Conservation (phyloP, 78 protist species). For the Trichosphaerium sp. region DNA sequence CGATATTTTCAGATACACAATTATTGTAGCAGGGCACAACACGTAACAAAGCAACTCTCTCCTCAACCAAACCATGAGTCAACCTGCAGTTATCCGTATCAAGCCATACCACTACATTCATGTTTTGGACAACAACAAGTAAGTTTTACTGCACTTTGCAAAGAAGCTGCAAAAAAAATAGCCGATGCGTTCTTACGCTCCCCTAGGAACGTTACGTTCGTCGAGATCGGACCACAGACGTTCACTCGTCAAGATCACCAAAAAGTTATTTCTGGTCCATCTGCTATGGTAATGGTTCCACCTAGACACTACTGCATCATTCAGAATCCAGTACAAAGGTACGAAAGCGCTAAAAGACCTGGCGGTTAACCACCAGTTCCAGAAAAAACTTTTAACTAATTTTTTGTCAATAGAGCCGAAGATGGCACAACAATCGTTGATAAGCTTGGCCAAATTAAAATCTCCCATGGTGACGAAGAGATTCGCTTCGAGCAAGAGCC, state of each 20-base stretch:
- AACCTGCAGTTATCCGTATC: slow-evolving; percentile 51
- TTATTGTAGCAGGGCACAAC: no score
- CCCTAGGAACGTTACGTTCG: slow-evolving; percentile 64
- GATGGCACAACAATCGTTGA: slow-evolving; percentile 17
- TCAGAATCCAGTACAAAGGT: slow-evolving; percentile 59
- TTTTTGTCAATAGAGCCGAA: slow-evolving; percentile 21
- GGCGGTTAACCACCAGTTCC: no score
- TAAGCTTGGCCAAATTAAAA: slow-evolving; percentile 46
- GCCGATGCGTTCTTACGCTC: no score
- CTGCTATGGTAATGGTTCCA: slow-evolving; percentile 56
- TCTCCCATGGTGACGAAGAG: slow-evolving; percentile 68
- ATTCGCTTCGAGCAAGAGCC: slow-evolving; percentile 55
- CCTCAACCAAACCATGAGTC: no score
- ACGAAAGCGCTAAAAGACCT: background rate
- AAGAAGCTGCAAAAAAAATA: no score
- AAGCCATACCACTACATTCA: slow-evolving; percentile 55
- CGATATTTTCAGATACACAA: no score
- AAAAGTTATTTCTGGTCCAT: slow-evolving; percentile 58
- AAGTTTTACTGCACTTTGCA: no score
- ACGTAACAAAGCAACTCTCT: no score
- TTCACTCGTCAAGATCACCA: slow-evolving; percentile 75
- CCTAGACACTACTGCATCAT: slow-evolving; percentile 67
- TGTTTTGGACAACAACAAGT: slow-evolving; percentile 25
- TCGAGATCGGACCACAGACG: slow-evolving; percentile 71
- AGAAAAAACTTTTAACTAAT: no score